Evolutionary conservation across 2,329 filamentous ascomycete genomes (phyloP), one percentile per base, ranked within the genome.

Genomic region (Apiospora malaysiana): DNA sequence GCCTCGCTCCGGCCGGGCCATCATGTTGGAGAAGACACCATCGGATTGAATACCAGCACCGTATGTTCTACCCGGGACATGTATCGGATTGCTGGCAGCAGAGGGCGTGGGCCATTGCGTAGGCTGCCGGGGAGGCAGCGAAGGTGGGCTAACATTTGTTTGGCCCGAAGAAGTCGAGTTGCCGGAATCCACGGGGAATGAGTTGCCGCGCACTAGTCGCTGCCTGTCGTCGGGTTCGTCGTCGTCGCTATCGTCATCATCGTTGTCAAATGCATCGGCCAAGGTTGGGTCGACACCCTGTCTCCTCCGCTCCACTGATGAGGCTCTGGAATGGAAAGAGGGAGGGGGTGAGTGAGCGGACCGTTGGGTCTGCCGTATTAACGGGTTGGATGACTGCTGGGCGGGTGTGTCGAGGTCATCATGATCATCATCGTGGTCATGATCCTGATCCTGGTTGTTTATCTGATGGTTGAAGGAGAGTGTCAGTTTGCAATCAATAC

Each of bases 11-110:
- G 95, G 95, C 80, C 97, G 95, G 18, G 96, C 96, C 75, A 90
- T 94, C 75, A 99, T 83, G 80, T 99, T 99, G 70, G 95, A 96
- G 83, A 97, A 99, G 37, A 99, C 96, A 72, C 96, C 96, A 82
- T 98, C 96, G 68, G 94, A 94, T 70, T 93, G 91, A n/a, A 91
- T 89, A 32, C 91, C 92, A 69, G 92, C 89, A 59, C 94, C 92
- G 72, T 94, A 90, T 2, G 93, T 87, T 73, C 89, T 84, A 43
- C 80, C 83, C 77, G 82, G 70, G 80, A 83, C 70, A 76, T 78
- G 69, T 21, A 32, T 23, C 27, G 73, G 66, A 72, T 76, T 73
- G 21, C 77, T 76, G 51, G 82, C 80, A 46, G 81, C 81, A 4
- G 82, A 75, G 21, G 80, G 74, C 21, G 83, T 74, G 27, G 81